Evolutionary conservation across 2,329 filamentous ascomycete genomes (phyloP), one percentile per base, ranked within the genome.

Genomic region (Sporothrix brasiliensis): DNA sequence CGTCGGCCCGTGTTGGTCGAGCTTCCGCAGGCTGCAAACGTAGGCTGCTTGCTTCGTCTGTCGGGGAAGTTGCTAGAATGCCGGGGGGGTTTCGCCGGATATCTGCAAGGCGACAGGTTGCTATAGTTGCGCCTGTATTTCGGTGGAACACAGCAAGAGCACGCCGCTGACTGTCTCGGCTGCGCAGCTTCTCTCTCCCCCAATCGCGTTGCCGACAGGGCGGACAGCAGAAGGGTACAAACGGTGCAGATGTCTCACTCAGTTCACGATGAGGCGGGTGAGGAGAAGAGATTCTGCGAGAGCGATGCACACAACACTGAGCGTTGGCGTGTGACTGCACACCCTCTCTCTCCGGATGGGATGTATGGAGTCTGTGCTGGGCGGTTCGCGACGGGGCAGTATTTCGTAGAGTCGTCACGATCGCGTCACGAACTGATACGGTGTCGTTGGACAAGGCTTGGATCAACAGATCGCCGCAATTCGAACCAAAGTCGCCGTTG

Each of bases 1-100:
- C 72, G 75, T 77, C 30, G 30, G 49, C n/a, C 2, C 24, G 21
- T 44, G 13, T 24, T 24, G 39, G 16, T 4, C 21, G 58, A 16
- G 58, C 21, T 21, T 63, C 21, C 11, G 39, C 47, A 13, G 58
- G 39, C 39, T 6, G 13, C 14, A 27, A 47, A 27, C 14, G 58
- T 47, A 2, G n/a, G 16, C 21, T 47, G 58, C 39, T 24, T 63
- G 30, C 58, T 41, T 44, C 6, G 27, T 19, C 58, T 2, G 58
- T 24, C 34, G 58, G 21, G 14, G 9, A 44, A 5, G 39, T 21
- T 7, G 4, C 41, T 27, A 13, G n/a, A 21, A 47, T 5, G 21
- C 21, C 24, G 52, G 39, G 11, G 47, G 47, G 13, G 11, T 47
- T 21, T 63, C 13, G 58, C 39, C 58, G 39, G 21, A 27, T 6